phyloP scores from a whole-genome alignment of 306 rosid species.

The Gastrolobium bilobum region DNA sequence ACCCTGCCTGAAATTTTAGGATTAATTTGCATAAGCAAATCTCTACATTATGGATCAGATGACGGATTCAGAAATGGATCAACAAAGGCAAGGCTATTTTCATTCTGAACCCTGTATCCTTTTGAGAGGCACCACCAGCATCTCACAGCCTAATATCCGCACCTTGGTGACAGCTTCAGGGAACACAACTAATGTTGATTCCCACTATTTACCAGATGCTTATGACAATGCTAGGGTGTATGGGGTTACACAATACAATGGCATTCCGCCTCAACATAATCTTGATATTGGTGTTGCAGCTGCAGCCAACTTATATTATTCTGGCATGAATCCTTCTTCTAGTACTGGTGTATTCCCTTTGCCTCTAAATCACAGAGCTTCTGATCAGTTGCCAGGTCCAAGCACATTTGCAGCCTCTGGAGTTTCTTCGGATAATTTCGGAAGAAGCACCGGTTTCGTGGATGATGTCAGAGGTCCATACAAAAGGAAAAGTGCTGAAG shows the following conservation, averaged over 20 bases:
- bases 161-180: slow-evolving; percentile 71
- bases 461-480: slow-evolving; percentile 83
- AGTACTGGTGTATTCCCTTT: slow-evolving; percentile 69
- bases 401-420: slow-evolving; percentile 65
- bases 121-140: slow-evolving; percentile 55
- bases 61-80: slow-evolving; percentile 80
- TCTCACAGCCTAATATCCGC: slow-evolving; percentile 66
- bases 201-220: slow-evolving; percentile 69
- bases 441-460: slow-evolving; percentile 64
- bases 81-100: slow-evolving; percentile 70
- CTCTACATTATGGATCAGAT: slow-evolving; percentile 64
- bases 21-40: slow-evolving; percentile 49
- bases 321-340: slow-evolving; percentile 74
- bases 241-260: slow-evolving; percentile 67
- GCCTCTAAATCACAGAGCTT: slow-evolving; percentile 68
- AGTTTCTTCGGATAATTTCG: slow-evolving; percentile 68
- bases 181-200: slow-evolving; percentile 62
- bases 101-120: slow-evolving; percentile 71
- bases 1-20: slow-evolving; percentile 52
- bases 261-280: slow-evolving; percentile 72
- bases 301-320: slow-evolving; percentile 67
- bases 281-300: slow-evolving; percentile 67
- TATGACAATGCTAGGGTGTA: slow-evolving; percentile 75
- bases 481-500: slow-evolving; percentile 84
- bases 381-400: slow-evolving; percentile 70